Evolutionary conservation across 1,284 basidiomycete species (phyloP).

Genomic region (Cystobasidiaceae sp.): DNA sequence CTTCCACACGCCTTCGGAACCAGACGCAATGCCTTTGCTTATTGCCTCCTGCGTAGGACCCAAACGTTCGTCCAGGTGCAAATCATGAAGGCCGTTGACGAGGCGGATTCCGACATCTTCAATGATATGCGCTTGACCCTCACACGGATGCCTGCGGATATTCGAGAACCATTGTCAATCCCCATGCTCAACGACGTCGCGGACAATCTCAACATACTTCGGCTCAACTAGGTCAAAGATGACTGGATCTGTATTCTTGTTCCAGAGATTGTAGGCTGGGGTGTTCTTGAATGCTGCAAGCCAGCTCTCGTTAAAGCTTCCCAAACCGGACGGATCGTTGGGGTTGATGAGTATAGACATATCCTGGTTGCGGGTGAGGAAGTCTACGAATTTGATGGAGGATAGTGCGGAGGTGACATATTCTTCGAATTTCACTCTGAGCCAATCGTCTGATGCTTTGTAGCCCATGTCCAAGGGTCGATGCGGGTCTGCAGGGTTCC

Average conservation of each 20-base stretch:
- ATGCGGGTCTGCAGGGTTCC: slow-evolving; percentile 60
- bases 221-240: slow-evolving; percentile 90
- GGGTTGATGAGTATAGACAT: slow-evolving; percentile 47
- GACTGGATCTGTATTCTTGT: slow-evolving; percentile 75
- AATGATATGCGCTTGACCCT: slow-evolving; percentile 77
- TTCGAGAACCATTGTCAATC: neutral
- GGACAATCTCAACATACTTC: slow-evolving; percentile 26
- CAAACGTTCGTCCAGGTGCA: slow-evolving; percentile 81
- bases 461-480: slow-evolving; percentile 65
- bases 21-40: slow-evolving; percentile 63
- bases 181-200: neutral
- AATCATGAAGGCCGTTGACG: slow-evolving; percentile 80
- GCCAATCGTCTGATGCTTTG: slow-evolving; percentile 86
- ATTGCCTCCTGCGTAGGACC: slow-evolving; percentile 82
- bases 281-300: slow-evolving; percentile 76
- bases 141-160: slow-evolving; percentile 67
- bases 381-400: slow-evolving; percentile 80
- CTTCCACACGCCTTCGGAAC: slow-evolving; percentile 64
- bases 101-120: slow-evolving; percentile 81
- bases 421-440: slow-evolving; percentile 69
- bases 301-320: slow-evolving; percentile 80
- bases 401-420: slow-evolving; percentile 74
- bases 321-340: slow-evolving; percentile 24
- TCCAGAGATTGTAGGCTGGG: slow-evolving; percentile 79
- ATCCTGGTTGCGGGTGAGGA: slow-evolving; percentile 54